phyloP scores from a whole-genome alignment of 495 filamentous ascomycete genomes.

The Hypoxylon cercidicola region DNA sequence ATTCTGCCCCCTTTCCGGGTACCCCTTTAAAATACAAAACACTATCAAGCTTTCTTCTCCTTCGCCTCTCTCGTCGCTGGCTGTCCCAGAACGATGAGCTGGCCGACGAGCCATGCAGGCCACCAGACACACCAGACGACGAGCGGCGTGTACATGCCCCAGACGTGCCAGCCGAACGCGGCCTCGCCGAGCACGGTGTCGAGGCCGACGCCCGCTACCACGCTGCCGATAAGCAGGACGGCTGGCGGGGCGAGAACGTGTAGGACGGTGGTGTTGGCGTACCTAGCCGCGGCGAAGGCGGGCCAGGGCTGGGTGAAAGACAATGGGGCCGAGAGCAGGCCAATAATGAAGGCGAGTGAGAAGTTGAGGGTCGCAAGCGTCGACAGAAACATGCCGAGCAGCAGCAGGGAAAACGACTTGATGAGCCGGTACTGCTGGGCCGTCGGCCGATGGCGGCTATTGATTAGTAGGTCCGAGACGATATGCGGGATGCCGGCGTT shows the following conservation, averaged over 20 bases:
- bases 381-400: slow-evolving; percentile 90
- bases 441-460: slow-evolving; percentile 55
- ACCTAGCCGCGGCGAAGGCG: slow-evolving; percentile 38
- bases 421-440: slow-evolving; percentile 78
- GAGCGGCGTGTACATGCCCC: slow-evolving; percentile 88
- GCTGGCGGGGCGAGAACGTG: slow-evolving; percentile 72
- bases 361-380: slow-evolving; percentile 97
- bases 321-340: slow-evolving; percentile 78
- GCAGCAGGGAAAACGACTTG: slow-evolving; percentile 89
- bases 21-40: not conserved
- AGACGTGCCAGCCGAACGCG: slow-evolving; percentile 90
- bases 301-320: slow-evolving; percentile 71
- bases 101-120: slow-evolving; percentile 87
- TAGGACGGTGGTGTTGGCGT: slow-evolving; percentile 51
- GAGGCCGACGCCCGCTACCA: slow-evolving; percentile 62
- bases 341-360: slow-evolving; percentile 86
- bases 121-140: slow-evolving; percentile 99
- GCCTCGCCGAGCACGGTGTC: slow-evolving; percentile 74
- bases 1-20: too few species aligned
- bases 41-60: slow-evolving; percentile 49
- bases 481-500: slow-evolving; percentile 68
- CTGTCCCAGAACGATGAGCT: slow-evolving; percentile 53
- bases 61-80: slow-evolving; percentile 32
- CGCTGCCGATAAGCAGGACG: slow-evolving; percentile 65
- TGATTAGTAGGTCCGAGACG: slow-evolving; percentile 63